Conservation (phyloP, 2,329 filamentous ascomycete genomes). For the Cytospora piceae region DNA sequence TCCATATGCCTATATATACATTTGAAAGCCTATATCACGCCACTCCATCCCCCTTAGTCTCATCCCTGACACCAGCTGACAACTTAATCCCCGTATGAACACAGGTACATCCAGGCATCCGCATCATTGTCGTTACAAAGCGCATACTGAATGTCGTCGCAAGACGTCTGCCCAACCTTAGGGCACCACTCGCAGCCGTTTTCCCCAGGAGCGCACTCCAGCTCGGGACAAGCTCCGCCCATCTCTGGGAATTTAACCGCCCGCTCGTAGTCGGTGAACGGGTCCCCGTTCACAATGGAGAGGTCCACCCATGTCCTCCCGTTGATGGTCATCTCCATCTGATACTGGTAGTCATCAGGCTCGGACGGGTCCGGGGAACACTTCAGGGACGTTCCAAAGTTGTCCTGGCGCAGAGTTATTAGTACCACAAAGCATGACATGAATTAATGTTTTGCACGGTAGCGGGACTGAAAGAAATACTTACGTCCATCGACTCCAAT, state of each 20-base stretch:
- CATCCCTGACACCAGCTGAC: not conserved
- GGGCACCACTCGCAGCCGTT: slow-evolving; percentile 20
- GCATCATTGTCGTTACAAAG: not conserved
- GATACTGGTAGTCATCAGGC: slow-evolving; percentile 8
- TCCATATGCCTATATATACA: not conserved
- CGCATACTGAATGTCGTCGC: not conserved
- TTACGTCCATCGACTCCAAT: not conserved
- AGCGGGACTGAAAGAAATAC: not conserved
- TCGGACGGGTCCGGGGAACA: not conserved
- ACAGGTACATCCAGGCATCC: slow-evolving; percentile 16
- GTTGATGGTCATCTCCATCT: slow-evolving; percentile 10
- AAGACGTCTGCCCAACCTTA: not conserved
- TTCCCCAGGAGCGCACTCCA: slow-evolving; percentile 7
- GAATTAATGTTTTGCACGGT: not conserved
- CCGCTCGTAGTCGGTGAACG: slow-evolving; percentile 7
- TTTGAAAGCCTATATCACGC: not conserved
- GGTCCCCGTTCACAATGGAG: slow-evolving; percentile 10
- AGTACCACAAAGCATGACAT: not conserved
- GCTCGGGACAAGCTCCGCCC: not conserved
- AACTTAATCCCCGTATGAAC: not conserved
- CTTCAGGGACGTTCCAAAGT: slow-evolving; percentile 4
- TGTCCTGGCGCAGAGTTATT: not conserved
- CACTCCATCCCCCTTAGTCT: not conserved
- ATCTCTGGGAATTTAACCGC: not conserved
- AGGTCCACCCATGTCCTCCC: slow-evolving; percentile 15